A percentile compares a stretch with the other conserved stretches of the same genome.
phyloP scores from a whole-genome alignment of 768 basidiomycete genomes.

The Trametes meyenii region DNA sequence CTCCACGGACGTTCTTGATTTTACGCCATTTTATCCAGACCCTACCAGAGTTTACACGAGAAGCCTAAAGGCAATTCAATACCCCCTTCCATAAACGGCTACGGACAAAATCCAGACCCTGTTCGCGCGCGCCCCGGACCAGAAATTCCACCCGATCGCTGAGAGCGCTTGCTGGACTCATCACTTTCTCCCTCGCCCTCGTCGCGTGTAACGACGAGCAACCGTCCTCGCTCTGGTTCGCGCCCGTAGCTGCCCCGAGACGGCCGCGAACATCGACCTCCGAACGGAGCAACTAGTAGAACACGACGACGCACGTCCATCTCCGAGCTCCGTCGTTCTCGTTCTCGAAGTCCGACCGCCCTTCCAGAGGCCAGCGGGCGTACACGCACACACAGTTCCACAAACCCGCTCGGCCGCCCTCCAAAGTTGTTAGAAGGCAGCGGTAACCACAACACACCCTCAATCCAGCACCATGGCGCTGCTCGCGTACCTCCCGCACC shows the following conservation, averaged over 20 bases:
- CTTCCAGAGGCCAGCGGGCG: not conserved
- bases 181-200: not conserved
- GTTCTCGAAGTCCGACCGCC: not conserved
- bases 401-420: not conserved
- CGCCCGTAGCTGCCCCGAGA: not conserved
- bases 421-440: not conserved
- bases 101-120: not conserved
- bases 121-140: not conserved
- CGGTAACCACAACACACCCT: no score
- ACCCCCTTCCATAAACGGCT: not conserved
- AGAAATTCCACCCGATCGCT: not conserved
- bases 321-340: no score
- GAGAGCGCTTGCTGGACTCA: not conserved
- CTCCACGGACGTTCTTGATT: no score
- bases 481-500: constrained; percentile 58
- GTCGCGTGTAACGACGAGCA: not conserved
- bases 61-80: constrained; percentile 11
- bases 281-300: not conserved
- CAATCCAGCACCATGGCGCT: constrained; percentile 21
- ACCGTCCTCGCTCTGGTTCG: not conserved
- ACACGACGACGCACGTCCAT: not conserved
- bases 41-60: not conserved
- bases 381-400: not conserved
- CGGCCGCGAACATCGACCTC: not conserved
- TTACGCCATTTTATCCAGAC: no score